phyloP scores from a whole-genome alignment of 139 green algal genomes.

The Pycnococcus provasolii region DNA sequence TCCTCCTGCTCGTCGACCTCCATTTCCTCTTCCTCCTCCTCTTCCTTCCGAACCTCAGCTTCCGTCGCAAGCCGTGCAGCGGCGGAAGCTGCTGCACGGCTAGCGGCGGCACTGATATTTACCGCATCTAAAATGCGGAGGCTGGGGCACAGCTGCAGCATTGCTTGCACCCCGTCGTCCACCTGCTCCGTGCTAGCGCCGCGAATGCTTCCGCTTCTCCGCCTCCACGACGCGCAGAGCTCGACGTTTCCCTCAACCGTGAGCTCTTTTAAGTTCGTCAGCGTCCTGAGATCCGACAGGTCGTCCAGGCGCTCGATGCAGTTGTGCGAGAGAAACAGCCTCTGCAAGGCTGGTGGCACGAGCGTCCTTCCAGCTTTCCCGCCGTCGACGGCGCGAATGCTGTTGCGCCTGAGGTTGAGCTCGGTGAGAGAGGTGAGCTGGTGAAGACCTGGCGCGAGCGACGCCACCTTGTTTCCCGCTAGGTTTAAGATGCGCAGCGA shows the following conservation, averaged over 20 bases:
- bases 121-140: background rate
- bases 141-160: background rate
- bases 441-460: constrained; percentile 8
- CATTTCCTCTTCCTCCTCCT: too few relatives aligned
- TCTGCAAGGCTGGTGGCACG: constrained; percentile 10
- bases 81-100: too few relatives aligned
- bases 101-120: too few relatives aligned
- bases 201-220: background rate
- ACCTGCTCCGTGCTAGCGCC: background rate
- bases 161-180: background rate
- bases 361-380: background rate
- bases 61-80: too few relatives aligned
- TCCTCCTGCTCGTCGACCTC: too few relatives aligned
- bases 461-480: constrained; percentile 18
- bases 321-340: constrained; percentile 20
- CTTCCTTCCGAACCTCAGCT: too few relatives aligned
- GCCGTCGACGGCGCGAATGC: background rate
- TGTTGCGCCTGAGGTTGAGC: constrained; percentile 29
- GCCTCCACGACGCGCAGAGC: background rate
- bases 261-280: constrained; percentile 16
- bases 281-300: background rate
- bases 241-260: constrained; percentile 20
- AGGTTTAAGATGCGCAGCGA: constrained; percentile 30
- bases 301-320: background rate
- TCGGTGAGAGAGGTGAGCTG: constrained; percentile 18